phyloP scores from a whole-genome alignment of 495 filamentous ascomycete genomes.

The Glarea lozoyensis region DNA sequence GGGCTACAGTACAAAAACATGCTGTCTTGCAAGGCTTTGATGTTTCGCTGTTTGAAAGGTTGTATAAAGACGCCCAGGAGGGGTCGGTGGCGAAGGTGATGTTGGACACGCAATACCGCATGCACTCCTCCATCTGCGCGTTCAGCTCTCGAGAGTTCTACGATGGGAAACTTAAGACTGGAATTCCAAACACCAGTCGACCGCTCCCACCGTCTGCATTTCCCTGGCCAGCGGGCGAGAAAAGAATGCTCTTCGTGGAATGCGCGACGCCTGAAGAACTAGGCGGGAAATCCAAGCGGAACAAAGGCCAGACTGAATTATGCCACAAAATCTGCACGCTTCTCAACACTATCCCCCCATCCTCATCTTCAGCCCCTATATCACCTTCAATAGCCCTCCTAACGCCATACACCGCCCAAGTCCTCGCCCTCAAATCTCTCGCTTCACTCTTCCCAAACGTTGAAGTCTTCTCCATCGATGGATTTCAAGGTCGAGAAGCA shows the following conservation, averaged over 20 bases:
- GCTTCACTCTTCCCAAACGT: slow-evolving; percentile 20
- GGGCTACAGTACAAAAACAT: slow-evolving; percentile 36
- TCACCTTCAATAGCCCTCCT: slow-evolving; percentile 32
- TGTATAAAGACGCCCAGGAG: slow-evolving; percentile 23
- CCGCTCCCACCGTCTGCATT: slow-evolving; percentile 23
- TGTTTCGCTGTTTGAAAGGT: slow-evolving; percentile 40
- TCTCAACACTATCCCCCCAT: slow-evolving; percentile 13
- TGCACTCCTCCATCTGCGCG: slow-evolving; percentile 36
- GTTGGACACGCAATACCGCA: slow-evolving; percentile 47
- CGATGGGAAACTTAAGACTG: slow-evolving; percentile 31
- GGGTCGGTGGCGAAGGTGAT: slow-evolving; percentile 26
- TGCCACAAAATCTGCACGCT: slow-evolving; percentile 27
- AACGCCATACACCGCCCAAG: slow-evolving; percentile 43
- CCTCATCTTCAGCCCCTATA: neutral
- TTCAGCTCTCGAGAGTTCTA: slow-evolving; percentile 43
- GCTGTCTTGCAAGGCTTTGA: slow-evolving; percentile 31
- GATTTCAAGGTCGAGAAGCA: slow-evolving; percentile 42
- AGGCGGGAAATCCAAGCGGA: slow-evolving; percentile 34
- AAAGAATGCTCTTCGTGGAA: slow-evolving; percentile 32
- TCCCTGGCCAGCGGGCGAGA: slow-evolving; percentile 22
- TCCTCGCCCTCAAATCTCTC: slow-evolving; percentile 25
- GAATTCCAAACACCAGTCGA: slow-evolving; percentile 19
- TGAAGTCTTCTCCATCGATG: slow-evolving; percentile 39
- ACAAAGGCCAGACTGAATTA: slow-evolving; percentile 31
- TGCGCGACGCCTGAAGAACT: slow-evolving; percentile 33